A percentile compares a stretch with the other conserved stretches of the same genome.
These are phyloP conservation scores for Phytophthora constricta DNA, from an alignment of 352 stramenopile species.

Conservation along the genomic window DNA sequence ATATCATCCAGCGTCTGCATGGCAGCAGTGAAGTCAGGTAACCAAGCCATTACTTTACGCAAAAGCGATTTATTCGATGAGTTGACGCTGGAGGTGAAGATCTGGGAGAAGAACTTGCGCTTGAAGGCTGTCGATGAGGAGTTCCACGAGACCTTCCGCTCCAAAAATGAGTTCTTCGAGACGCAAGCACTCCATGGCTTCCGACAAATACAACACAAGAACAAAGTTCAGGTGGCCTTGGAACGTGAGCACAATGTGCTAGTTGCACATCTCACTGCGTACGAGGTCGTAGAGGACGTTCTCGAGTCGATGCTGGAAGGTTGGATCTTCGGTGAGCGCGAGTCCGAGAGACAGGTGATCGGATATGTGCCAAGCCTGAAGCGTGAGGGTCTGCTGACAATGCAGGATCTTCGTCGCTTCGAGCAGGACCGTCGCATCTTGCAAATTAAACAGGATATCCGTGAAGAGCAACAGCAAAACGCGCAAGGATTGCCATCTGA, in stretches of 20 bases:
- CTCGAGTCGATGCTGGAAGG: slow-evolving; percentile 96
- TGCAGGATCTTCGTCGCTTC: slow-evolving; percentile 72
- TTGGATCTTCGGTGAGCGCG: slow-evolving; percentile 95
- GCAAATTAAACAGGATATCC: slow-evolving; percentile 39
- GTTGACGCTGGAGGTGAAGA: slow-evolving; percentile 67
- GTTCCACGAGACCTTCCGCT: slow-evolving; percentile 91
- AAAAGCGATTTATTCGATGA: slow-evolving; percentile 80
- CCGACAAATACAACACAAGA: slow-evolving; percentile 81
- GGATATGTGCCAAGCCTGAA: slow-evolving; percentile 90
- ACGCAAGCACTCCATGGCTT: slow-evolving; percentile 93
- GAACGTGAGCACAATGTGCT: slow-evolving; percentile 89
- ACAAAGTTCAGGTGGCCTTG: slow-evolving; percentile 82
- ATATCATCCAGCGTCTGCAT: slow-evolving; percentile 68
- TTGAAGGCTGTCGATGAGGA: slow-evolving; percentile 91
- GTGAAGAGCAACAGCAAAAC: slow-evolving; percentile 42
- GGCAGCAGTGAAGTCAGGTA: slow-evolving; percentile 64
- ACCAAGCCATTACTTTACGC: slow-evolving; percentile 53
- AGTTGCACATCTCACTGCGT: slow-evolving; percentile 82
- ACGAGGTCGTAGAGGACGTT: slow-evolving; percentile 94
- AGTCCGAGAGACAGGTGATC: slow-evolving; percentile 72
- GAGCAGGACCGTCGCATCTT: slow-evolving; percentile 58
- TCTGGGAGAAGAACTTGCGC: slow-evolving; percentile 71
- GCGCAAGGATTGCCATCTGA: slow-evolving; percentile 62
- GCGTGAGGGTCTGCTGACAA: slow-evolving; percentile 69
- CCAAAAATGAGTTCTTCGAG: slow-evolving; percentile 84